phyloP scores from a whole-genome alignment of 2,329 filamentous ascomycete species.

The Exophiala alcalophila region DNA sequence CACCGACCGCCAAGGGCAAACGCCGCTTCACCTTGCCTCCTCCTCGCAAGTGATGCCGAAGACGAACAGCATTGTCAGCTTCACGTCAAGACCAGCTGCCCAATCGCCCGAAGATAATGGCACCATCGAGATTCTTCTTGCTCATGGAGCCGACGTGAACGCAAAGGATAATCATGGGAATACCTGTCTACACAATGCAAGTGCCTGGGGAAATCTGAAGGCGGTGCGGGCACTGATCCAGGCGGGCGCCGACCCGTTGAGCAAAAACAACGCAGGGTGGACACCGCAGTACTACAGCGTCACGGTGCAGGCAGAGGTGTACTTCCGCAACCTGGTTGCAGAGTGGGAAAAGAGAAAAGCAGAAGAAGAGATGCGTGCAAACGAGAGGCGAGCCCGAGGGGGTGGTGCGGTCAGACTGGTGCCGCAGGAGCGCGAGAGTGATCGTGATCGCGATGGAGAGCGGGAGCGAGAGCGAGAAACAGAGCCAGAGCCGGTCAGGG shows the following conservation, averaged over 20 bases:
- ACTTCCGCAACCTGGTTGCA: slow-evolving; percentile 71
- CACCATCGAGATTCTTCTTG: slow-evolving; percentile 33
- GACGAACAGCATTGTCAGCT: slow-evolving; percentile 14
- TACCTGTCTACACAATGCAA: slow-evolving; percentile 82
- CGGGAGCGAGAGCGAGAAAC: slow-evolving; percentile 7
- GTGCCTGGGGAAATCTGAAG: slow-evolving; percentile 74
- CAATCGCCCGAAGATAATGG: slow-evolving; percentile 31
- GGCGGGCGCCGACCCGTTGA: slow-evolving; percentile 71
- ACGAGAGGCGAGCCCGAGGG: slow-evolving; percentile 23
- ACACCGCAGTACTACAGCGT: slow-evolving; percentile 79
- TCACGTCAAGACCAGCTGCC: slow-evolving; percentile 25
- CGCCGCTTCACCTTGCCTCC: slow-evolving; percentile 45
- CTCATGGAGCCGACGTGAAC: slow-evolving; percentile 42
- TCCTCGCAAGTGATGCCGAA: slow-evolving; percentile 28
- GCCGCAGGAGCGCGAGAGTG: slow-evolving; percentile 23
- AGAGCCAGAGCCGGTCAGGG: slow-evolving; percentile 1
- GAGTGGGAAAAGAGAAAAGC: slow-evolving; percentile 65
- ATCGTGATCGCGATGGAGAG: slow-evolving; percentile 17
- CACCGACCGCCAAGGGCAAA: slow-evolving; percentile 63
- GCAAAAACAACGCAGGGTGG: slow-evolving; percentile 74
- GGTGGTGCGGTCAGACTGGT: slow-evolving; percentile 26
- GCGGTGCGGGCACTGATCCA: slow-evolving; percentile 73
- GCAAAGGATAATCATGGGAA: slow-evolving; percentile 71
- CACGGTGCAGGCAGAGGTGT: slow-evolving; percentile 79
- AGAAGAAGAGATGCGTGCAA: slow-evolving; percentile 34